Base-by-base conservation (phyloP, 1,284 basidiomycete genomes). In the Leccinum olivaceoglutinosum region DNA sequence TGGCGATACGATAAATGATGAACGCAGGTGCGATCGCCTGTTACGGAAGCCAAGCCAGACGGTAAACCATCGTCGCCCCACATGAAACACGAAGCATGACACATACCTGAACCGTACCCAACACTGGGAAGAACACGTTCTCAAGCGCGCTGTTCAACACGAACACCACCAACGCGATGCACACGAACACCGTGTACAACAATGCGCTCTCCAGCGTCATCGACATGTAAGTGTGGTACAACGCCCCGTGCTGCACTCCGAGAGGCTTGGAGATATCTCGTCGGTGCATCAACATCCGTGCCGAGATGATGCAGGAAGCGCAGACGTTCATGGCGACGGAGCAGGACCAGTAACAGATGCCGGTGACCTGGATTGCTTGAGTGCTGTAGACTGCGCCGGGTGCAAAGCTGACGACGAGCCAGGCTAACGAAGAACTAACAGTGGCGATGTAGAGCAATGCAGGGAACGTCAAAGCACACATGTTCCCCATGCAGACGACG, bases 141-240 rank as follows among this genome's bases (percentile, higher is more conserved):
- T 55, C 62, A 54, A 65, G 60, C 9, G 67, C 68, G 12, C 68
- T 70, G 54, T 70, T 64, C 10, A 62, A 8, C 41, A 18, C 12
- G 21, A 70, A 71, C 14, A 67, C 62, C 1, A 66, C 41, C 44
- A 73, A 8, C 0, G 62, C 58, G 0, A 64, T 10, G 29, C 71
- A 39, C 7, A 39, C 64, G 8, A 64, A 73, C n/a, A 29, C 51
- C 0, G 68, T 65, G 32, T 71, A 73, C 36, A 73, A 34, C 58
- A 60, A 0, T 0, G 71, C 68, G 56, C 69, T 73, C 62, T 71
- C 71, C 51, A 71, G 68, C 11, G 68, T 70, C 69, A 70, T 68
- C 1, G 68, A 60, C 63, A 73, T 71, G 7, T 63, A 73, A 2
- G 60, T 36, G 39, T 70, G 53, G 38, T 71, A 71, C 18, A 70